Conservation (phyloP, 352 stramenopile genomes). For the Pythium aquatile region DNA sequence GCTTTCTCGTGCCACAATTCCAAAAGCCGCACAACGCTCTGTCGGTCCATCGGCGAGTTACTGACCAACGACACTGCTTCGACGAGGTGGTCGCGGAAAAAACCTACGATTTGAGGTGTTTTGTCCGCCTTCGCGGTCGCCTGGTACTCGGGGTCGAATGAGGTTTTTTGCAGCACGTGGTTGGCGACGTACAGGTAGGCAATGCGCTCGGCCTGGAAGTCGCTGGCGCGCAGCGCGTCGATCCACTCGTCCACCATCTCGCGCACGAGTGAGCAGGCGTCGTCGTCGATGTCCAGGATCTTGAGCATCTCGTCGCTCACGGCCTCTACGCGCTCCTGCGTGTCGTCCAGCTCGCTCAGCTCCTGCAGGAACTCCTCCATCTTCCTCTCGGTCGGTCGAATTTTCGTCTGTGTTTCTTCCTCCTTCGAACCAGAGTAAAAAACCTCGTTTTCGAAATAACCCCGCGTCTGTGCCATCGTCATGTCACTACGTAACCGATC, state of each 20-base stretch:
- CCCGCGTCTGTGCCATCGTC: slow-evolving; percentile 3
- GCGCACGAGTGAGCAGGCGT: slow-evolving; percentile 27
- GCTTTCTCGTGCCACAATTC: slow-evolving; percentile 80
- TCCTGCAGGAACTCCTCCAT: slow-evolving; percentile 83
- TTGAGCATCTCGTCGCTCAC: slow-evolving; percentile 77
- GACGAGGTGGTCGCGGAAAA: slow-evolving; percentile 43
- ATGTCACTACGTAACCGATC: slow-evolving; percentile 15
- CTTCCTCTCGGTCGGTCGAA: slow-evolving; percentile 2
- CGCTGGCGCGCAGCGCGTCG: slow-evolving; percentile 55
- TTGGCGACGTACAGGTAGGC: slow-evolving; percentile 85
- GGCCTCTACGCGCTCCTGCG: slow-evolving; percentile 77
- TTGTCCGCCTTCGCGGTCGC: slow-evolving; percentile 5
- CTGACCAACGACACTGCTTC: slow-evolving; percentile 80
- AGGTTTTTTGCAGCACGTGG: slow-evolving; percentile 77
- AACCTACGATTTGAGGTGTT: slow-evolving; percentile 20
- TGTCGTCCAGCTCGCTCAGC: slow-evolving; percentile 75
- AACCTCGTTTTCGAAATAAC: slow-evolving; percentile 13
- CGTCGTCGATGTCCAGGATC: slow-evolving; percentile 31
- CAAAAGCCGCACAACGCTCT: slow-evolving; percentile 69
- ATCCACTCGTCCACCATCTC: slow-evolving; percentile 75
- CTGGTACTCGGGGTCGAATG: slow-evolving; percentile 33
- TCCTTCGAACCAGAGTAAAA: neutral
- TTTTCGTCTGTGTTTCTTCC: slow-evolving; percentile 6
- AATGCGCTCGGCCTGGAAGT: slow-evolving; percentile 79
- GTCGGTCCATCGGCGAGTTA: slow-evolving; percentile 81